phyloP scores from a whole-genome alignment of 106 monocot genomes.

The Triglochin maritima region DNA sequence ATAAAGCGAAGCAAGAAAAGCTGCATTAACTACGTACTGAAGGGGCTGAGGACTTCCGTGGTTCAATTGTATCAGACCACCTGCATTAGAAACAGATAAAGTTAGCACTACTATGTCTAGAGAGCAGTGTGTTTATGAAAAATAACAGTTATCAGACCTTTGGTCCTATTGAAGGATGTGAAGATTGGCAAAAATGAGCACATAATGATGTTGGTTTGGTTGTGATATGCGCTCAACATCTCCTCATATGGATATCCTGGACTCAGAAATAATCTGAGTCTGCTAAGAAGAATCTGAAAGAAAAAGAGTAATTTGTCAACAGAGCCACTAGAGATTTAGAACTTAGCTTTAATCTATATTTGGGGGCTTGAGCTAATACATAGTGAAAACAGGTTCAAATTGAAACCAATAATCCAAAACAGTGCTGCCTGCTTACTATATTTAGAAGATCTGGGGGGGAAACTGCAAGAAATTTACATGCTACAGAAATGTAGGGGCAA shows the following conservation, averaged over 20 bases:
- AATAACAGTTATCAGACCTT: background rate
- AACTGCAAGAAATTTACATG: too few relatives aligned
- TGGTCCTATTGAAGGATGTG: conserved; percentile 15
- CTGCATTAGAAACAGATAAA: conserved; percentile 1
- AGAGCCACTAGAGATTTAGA: too few relatives aligned
- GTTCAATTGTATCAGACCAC: conserved; percentile 17
- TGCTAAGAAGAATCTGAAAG: conserved; percentile 14
- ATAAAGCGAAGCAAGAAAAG: conserved; percentile 14
- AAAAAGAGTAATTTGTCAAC: background rate
- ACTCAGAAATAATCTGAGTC: conserved; percentile 16
- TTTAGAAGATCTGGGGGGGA: too few relatives aligned
- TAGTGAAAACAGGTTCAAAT: too few relatives aligned
- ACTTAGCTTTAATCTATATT: too few relatives aligned
- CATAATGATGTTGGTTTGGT: conserved; percentile 20
- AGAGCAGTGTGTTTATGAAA: background rate
- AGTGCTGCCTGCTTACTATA: too few relatives aligned
- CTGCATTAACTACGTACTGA: conserved; percentile 21
- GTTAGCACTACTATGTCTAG: background rate
- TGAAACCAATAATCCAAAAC: too few relatives aligned
- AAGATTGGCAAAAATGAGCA: conserved; percentile 15
- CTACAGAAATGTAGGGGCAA: too few relatives aligned
- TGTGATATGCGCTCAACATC: conserved; percentile 14
- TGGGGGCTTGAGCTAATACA: too few relatives aligned
- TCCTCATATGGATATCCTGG: conserved; percentile 20
- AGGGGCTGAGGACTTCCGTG: conserved; percentile 17